Percentiles rank a stretch among this genome's conserved stretches.
phyloP scores from a whole-genome alignment of 2,329 filamentous ascomycete species.

The Microcyclospora tardicrescens region DNA sequence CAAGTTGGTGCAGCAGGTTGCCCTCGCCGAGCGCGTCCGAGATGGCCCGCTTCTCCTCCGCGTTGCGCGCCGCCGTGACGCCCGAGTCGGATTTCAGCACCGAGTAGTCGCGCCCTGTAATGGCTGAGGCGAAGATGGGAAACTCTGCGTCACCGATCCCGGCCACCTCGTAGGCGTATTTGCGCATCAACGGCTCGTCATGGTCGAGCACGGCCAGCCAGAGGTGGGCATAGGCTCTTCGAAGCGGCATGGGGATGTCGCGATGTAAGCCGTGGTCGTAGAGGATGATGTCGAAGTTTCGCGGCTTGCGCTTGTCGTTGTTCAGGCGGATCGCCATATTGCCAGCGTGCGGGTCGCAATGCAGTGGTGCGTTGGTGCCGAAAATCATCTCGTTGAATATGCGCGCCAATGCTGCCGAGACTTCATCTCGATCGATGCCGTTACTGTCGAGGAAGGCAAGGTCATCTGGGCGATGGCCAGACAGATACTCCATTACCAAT shows the following conservation, averaged over 20 bases:
- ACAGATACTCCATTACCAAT: constrained; percentile 87
- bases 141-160: constrained; percentile 83
- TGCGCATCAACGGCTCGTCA: constrained; percentile 73
- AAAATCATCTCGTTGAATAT: constrained; percentile 99
- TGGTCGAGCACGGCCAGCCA: constrained; percentile 93
- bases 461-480: constrained; percentile 78
- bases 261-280: constrained; percentile 97
- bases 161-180: constrained; percentile 78
- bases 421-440: constrained; percentile 85
- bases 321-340: constrained; percentile 89
- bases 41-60: constrained; percentile 75
- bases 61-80: constrained; percentile 48
- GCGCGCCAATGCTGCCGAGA: constrained; percentile 75
- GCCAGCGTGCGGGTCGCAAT: constrained; percentile 94
- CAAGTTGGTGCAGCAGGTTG: constrained; percentile 65
- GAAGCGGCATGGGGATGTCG: constrained; percentile 66
- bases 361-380: constrained; percentile 70
- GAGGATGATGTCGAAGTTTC: constrained; percentile 86
- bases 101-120: constrained; percentile 82
- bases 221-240: constrained; percentile 85
- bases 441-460: constrained; percentile 73
- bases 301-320: constrained; percentile 39
- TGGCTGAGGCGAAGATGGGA: constrained; percentile 87
- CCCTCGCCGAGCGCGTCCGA: constrained; percentile 74
- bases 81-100: constrained; percentile 48